These are phyloP conservation scores for Fusarium lyarnte DNA, from an alignment of 2,329 filamentous ascomycete genomes.

Conservation along the genomic window DNA sequence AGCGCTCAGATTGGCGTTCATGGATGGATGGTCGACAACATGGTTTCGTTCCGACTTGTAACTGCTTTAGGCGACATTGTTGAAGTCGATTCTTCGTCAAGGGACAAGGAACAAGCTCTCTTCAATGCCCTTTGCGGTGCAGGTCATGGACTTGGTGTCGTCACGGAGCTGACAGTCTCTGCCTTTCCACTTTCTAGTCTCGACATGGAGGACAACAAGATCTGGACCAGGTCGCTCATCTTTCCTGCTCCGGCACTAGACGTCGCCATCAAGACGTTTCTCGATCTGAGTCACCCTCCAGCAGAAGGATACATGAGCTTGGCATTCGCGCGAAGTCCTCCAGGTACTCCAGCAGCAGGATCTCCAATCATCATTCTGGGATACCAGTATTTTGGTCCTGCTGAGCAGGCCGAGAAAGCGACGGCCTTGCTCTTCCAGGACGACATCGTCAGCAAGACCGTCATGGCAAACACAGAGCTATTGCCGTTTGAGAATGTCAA, in stretches of 20 bases:
- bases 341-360: constrained; percentile 43
- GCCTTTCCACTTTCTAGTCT: constrained; percentile 40
- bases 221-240: constrained; percentile 47
- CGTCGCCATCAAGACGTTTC: constrained; percentile 35
- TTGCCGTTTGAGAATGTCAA: constrained; percentile 38
- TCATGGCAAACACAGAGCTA: constrained; percentile 37
- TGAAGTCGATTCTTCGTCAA: constrained; percentile 20
- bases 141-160: constrained; percentile 48
- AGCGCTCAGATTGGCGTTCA: constrained; percentile 43
- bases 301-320: constrained; percentile 32
- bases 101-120: constrained; percentile 38
- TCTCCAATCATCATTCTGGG: constrained; percentile 44
- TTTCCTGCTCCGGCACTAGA: constrained; percentile 42
- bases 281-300: constrained; percentile 25
- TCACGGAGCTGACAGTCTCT: constrained; percentile 43
- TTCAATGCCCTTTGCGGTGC: constrained; percentile 48
- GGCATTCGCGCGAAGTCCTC: constrained; percentile 44
- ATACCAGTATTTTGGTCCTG: constrained; percentile 39
- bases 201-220: constrained; percentile 40
- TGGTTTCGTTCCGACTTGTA: constrained; percentile 43
- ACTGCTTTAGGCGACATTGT: constrained; percentile 29
- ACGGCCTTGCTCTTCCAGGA: constrained; percentile 28
- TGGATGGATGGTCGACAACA: constrained; percentile 48
- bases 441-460: constrained; percentile 23
- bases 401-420: constrained; percentile 37